These are phyloP conservation scores for Neurospora sp. DNA, from an alignment of 495 filamentous ascomycete genomes.

Conservation along the genomic window DNA sequence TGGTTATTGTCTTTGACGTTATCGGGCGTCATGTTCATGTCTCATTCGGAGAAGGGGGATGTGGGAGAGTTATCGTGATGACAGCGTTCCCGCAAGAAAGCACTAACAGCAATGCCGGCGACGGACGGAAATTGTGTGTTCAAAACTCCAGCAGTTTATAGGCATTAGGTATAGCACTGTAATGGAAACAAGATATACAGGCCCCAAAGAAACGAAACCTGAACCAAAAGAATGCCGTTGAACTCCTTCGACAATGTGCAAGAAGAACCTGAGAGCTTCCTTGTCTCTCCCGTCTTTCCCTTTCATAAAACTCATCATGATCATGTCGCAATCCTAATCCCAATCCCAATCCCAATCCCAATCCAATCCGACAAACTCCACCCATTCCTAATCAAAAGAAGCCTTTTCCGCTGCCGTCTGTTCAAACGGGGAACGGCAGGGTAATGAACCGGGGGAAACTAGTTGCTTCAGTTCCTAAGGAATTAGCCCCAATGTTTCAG, in stretches of 20 bases:
- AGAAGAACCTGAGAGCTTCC: background rate
- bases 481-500: conserved; percentile 23
- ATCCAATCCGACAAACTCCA: background rate
- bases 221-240: background rate
- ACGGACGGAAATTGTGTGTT: background rate
- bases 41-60: background rate
- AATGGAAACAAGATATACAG: background rate
- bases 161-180: background rate
- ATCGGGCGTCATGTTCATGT: background rate
- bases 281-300: background rate
- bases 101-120: background rate
- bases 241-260: background rate
- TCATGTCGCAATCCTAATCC: background rate
- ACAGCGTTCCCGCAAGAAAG: background rate
- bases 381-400: background rate
- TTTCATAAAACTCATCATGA: background rate
- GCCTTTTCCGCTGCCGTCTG: background rate
- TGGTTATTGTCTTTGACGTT: background rate
- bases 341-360: background rate
- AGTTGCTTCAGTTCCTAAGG: conserved; percentile 30
- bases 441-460: background rate
- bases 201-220: background rate
- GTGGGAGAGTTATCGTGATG: background rate
- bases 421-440: background rate
- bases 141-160: background rate